Evolutionary conservation across 176 grass and related monocot genomes (phyloP).

Genomic region (Tillandsia leiboldiana): DNA sequence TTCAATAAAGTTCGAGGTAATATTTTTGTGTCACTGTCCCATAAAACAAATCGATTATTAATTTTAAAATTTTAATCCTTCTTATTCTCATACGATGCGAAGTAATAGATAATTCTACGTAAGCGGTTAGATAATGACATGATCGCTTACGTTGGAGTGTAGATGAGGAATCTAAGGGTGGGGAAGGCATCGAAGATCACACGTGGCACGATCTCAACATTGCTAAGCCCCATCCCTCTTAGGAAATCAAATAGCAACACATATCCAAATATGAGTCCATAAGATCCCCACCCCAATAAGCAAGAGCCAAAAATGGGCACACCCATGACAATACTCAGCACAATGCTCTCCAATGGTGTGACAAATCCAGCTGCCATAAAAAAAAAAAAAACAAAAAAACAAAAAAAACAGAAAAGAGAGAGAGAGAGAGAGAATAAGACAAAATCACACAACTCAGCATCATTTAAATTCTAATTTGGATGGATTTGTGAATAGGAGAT

Average conservation of each 20-base stretch:
- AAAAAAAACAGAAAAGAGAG: background rate
- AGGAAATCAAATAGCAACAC: constrained; percentile 56
- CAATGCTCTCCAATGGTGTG: constrained; percentile 56
- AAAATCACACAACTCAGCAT: no score
- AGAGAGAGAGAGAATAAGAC: background rate
- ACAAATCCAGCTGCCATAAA: constrained; percentile 39
- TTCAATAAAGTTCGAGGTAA: no score
- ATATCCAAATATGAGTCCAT: constrained; percentile 47
- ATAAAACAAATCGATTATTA: no score
- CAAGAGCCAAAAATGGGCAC: constrained; percentile 37
- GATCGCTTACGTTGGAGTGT: constrained; percentile 67
- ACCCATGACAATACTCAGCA: constrained; percentile 35
- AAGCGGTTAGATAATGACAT: background rate
- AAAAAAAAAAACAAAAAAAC: background rate
- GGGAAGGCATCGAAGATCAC: constrained; percentile 39
- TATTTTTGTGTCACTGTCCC: no score
- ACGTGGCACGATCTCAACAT: constrained; percentile 61
- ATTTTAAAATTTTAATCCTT: no score
- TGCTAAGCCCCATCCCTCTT: constrained; percentile 73
- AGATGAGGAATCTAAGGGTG: constrained; percentile 53
- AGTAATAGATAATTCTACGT: no score
- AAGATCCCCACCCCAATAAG: constrained; percentile 34
- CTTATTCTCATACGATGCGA: no score
- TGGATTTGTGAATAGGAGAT: background rate
- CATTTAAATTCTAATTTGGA: background rate